Conservation (phyloP, 306 rosid genomes). For the Vigna hirtella region DNA sequence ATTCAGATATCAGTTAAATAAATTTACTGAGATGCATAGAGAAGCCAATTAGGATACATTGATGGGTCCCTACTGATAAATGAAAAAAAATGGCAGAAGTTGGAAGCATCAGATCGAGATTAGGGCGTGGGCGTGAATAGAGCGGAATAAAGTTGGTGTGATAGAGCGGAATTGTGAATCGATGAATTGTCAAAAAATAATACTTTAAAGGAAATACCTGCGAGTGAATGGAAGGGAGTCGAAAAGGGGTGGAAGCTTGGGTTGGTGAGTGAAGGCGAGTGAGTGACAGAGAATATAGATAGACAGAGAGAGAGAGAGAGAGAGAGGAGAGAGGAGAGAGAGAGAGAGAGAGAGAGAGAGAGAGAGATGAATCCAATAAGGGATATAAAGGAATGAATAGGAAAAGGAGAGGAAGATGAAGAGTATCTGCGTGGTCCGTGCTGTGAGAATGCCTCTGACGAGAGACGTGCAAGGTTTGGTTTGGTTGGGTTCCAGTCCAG, state of each 20-base stretch:
- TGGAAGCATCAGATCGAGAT: conserved; percentile 38
- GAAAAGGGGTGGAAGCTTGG: background rate
- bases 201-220: conserved; percentile 18
- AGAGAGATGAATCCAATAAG: background rate
- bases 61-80: background rate
- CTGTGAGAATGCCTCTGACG: background rate
- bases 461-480: conserved; percentile 39
- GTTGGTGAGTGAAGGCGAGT: background rate
- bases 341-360: too few relatives aligned
- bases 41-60: conserved; percentile 1
- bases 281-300: background rate
- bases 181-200: conserved; percentile 4
- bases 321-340: too few relatives aligned
- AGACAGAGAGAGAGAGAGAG: too few relatives aligned
- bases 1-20: background rate
- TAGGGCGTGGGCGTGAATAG: background rate
- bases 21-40: background rate
- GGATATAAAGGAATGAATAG: background rate
- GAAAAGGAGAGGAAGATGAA: background rate
- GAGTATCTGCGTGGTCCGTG: background rate
- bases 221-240: background rate
- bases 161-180: background rate
- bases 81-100: conserved; percentile 20
- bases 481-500: conserved; percentile 40
- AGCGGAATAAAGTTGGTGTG: background rate